These are phyloP conservation scores for Mucor saturninus DNA, from an alignment of 371 early-diverging fungal species.

Conservation along the genomic window DNA sequence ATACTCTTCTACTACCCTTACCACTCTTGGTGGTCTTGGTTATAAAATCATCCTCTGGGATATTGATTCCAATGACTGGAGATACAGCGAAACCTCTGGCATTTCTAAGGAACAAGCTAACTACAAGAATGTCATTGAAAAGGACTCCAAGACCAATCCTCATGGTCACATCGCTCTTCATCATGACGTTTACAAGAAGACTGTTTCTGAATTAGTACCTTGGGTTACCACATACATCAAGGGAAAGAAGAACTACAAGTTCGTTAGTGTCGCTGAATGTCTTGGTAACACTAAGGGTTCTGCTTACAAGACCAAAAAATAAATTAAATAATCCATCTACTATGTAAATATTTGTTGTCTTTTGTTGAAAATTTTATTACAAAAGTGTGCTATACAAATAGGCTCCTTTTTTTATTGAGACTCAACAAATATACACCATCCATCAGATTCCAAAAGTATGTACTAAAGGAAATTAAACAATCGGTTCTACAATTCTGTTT, in stretches of 20 bases:
- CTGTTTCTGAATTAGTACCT: conserved; percentile 45
- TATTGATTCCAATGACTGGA: conserved; percentile 38
- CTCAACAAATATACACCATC: too few relatives aligned
- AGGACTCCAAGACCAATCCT: conserved; percentile 25
- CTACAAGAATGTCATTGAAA: conserved; percentile 28
- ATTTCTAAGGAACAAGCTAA: conserved; percentile 21
- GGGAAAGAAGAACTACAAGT: conserved; percentile 45
- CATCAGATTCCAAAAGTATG: too few relatives aligned
- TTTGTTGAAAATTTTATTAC: too few relatives aligned
- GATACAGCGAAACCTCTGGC: conserved; percentile 15
- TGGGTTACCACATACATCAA: conserved; percentile 47
- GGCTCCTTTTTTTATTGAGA: too few relatives aligned
- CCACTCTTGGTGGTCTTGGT: conserved; percentile 22
- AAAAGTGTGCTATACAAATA: too few relatives aligned
- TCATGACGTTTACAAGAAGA: conserved; percentile 52
- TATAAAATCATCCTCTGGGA: conserved; percentile 38
- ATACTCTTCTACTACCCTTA: conserved; percentile 24
- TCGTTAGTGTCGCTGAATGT: conserved; percentile 53
- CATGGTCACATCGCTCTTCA: conserved; percentile 39
- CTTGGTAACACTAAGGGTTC: conserved; percentile 33
- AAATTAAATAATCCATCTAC: background rate
- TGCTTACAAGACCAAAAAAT: conserved; percentile 26
- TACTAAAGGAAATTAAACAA: too few relatives aligned
- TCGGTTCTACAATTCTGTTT: too few relatives aligned
- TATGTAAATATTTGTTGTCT: too few relatives aligned